phyloP scores from a whole-genome alignment of 164 flowering plant species.

The Saururus chinensis region DNA sequence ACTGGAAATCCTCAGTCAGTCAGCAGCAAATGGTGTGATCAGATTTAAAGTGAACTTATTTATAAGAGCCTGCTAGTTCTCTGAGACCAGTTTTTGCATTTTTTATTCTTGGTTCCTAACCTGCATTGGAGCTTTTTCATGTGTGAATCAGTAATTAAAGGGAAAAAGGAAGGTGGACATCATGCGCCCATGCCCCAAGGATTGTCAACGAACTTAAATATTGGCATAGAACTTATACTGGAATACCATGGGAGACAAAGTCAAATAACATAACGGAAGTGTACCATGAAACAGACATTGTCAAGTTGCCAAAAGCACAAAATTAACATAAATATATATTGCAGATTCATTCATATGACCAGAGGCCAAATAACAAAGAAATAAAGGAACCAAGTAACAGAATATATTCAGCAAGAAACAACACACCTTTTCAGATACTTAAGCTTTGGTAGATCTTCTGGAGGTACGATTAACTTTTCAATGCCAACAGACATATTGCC shows the following conservation, averaged over 20 bases:
- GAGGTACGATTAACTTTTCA: constrained; percentile 10
- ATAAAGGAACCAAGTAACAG: neutral
- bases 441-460: constrained; percentile 7
- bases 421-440: constrained; percentile 19
- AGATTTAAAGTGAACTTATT: no score
- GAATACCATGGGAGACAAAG: no score
- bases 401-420: neutral
- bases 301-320: no score
- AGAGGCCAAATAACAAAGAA: neutral
- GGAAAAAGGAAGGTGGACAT: neutral
- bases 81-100: neutral
- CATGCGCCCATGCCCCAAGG: neutral
- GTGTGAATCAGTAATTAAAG: neutral
- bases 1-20: no score
- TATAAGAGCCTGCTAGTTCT: no score
- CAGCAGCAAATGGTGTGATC: no score
- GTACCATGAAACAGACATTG: no score
- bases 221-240: no score
- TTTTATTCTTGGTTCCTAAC: no score
- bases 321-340: no score
- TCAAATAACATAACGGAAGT: no score
- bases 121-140: neutral
- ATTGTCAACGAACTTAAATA: no score
- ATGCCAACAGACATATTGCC: constrained; percentile 3
- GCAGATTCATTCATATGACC: neutral